Base-by-base conservation (phyloP, 805 yeast species). In the Candida germanica region DNA sequence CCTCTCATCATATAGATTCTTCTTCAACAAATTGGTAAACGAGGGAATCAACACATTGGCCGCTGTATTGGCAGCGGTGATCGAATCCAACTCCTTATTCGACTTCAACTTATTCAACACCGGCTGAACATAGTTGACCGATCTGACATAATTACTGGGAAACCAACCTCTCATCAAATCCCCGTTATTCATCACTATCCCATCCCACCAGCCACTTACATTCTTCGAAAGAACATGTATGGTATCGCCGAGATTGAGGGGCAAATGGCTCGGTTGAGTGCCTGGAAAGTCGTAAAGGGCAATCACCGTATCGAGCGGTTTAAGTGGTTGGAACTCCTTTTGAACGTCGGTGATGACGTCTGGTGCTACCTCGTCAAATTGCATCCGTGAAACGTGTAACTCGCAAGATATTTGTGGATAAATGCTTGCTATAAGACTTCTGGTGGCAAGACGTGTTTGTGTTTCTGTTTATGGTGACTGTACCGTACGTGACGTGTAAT, bases 171-270 rank as follows among this genome's bases (percentile, higher is more conserved):
- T 69, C 26, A 54, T 50, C 5, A 72, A 56, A 4, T 65, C 71
- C 5, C 73, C 73, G 43, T 40, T 49, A 38, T 38, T 49, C 33
- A 24, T 65, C 46, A 56, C 35, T 12, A 82, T 68, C 8, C 96
- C 95, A 56, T 87, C 95, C 93, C 94, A 86, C 96, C 95, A 87
- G 2, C 87, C 85, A 2, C 77, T 56, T 26, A 72, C 75, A 11
- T 77, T 66, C 42, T 82, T 83, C 11, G 71, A 54, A n/a, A 85
- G 53, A 10, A 87, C 93, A 47, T 81, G 75, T 1, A 87, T 62
- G 3, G 83, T 69, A 44, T 84, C 94, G 13, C 88, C 91, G n/a
- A 72, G 61, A 35, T 58, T 59, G 14, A 83, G 58, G 15, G 73
- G 71, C 26, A 83, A 59, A 29, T 77, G 71, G 27, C 73, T 69